Conservation (phyloP, 2,329 filamentous ascomycete genomes). For the Cordyceps tenuipes region DNA sequence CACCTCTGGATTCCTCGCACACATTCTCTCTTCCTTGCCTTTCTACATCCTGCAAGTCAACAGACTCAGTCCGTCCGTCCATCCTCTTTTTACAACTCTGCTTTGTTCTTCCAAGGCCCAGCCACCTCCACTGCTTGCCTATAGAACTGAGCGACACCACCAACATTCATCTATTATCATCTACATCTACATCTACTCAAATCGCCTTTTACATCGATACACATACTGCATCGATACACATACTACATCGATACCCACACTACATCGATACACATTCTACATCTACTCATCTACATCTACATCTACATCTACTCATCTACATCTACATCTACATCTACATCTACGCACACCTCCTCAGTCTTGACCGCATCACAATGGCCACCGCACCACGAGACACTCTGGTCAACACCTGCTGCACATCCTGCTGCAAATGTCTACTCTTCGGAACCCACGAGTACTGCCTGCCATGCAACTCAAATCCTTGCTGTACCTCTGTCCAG, state of each 20-base stretch:
- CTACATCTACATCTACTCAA: background rate
- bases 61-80: background rate
- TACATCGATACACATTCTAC: no score
- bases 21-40: no score
- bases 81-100: background rate
- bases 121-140: no score
- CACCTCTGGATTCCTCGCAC: background rate
- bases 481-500: slow-evolving; percentile 15
- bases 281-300: background rate
- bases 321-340: background rate
- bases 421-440: slow-evolving; percentile 25
- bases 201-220: no score
- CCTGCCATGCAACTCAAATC: slow-evolving; percentile 20
- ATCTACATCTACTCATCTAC: no score
- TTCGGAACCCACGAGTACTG: slow-evolving; percentile 26
- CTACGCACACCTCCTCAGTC: background rate
- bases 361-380: slow-evolving; percentile 10
- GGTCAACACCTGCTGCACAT: slow-evolving; percentile 21
- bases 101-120: background rate
- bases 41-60: background rate
- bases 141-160: background rate
- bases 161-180: background rate
- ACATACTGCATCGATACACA: no score
- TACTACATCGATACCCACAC: background rate
- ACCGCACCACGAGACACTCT: background rate